Conservation (phyloP, 257 asterid genomes). For the Cruciata laevipes region DNA sequence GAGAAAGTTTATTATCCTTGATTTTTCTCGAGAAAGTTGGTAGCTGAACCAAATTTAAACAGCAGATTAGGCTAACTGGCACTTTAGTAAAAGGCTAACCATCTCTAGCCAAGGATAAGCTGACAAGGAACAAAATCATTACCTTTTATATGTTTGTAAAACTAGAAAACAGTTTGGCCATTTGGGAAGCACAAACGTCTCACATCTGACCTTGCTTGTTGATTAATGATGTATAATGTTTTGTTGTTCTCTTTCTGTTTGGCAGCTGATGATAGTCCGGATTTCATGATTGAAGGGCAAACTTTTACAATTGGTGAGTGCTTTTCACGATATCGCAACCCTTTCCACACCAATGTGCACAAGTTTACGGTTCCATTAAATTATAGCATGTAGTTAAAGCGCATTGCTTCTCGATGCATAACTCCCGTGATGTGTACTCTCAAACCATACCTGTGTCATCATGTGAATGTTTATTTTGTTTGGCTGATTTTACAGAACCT, state of each 20-base stretch:
- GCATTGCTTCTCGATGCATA: not conserved
- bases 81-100: not conserved
- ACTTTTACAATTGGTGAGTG: constrained; percentile 89
- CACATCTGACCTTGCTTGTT: not conserved
- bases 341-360: not conserved
- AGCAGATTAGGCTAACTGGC: not conserved
- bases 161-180: not conserved
- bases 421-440: not conserved
- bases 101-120: not conserved
- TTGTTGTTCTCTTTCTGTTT: constrained; percentile 8
- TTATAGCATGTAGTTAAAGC: not conserved
- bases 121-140: not conserved
- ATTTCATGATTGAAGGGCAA: constrained; percentile 93
- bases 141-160: not conserved
- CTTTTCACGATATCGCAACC: constrained; percentile 1
- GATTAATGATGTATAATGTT: not conserved
- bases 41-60: not conserved
- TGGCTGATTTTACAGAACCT: constrained; percentile 56
- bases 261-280: constrained; percentile 69
- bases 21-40: not conserved
- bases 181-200: not conserved
- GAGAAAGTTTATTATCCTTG: not conserved
- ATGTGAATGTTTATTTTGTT: not conserved
- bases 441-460: not conserved
- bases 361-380: not conserved